Evolutionary conservation across 371 early-diverging fungal species (phyloP).

Genomic region (Cokeromyces recurvatus): DNA sequence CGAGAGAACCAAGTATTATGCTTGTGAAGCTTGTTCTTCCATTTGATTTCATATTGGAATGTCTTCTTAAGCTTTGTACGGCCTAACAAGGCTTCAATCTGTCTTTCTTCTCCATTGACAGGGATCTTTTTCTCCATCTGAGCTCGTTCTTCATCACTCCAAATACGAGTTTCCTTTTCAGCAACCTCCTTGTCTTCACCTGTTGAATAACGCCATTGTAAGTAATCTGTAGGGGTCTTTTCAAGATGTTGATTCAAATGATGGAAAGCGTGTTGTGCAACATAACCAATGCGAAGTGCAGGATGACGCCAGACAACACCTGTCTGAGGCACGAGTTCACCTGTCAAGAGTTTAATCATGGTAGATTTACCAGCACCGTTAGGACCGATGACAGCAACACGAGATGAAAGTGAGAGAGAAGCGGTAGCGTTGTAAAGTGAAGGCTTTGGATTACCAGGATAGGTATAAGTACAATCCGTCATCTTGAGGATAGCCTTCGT

Average conservation of each 20-base stretch:
- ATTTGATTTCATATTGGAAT: constrained; percentile 82
- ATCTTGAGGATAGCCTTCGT: constrained; percentile 77
- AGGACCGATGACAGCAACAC: constrained; percentile 78
- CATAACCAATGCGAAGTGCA: constrained; percentile 78
- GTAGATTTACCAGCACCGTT: constrained; percentile 88
- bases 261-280: constrained; percentile 89
- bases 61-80: constrained; percentile 78
- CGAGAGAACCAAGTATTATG: constrained; percentile 71
- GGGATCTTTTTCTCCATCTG: constrained; percentile 62
- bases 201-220: constrained; percentile 78
- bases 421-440: constrained; percentile 61
- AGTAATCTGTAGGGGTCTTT: constrained; percentile 75
- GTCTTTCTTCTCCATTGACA: constrained; percentile 56
- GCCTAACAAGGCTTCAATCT: constrained; percentile 63
- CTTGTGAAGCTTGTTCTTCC: constrained; percentile 63
- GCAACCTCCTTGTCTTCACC: constrained; percentile 79
- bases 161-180: constrained; percentile 66
- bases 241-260: constrained; percentile 81
- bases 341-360: constrained; percentile 77
- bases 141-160: constrained; percentile 61
- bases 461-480: constrained; percentile 60
- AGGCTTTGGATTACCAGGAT: constrained; percentile 60
- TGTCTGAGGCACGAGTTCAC: constrained; percentile 60
- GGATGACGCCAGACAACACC: constrained; percentile 71
- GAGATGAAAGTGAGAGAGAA: constrained; percentile 66